phyloP scores from a whole-genome alignment of 305 asterid species.

The Rubia balearica region DNA sequence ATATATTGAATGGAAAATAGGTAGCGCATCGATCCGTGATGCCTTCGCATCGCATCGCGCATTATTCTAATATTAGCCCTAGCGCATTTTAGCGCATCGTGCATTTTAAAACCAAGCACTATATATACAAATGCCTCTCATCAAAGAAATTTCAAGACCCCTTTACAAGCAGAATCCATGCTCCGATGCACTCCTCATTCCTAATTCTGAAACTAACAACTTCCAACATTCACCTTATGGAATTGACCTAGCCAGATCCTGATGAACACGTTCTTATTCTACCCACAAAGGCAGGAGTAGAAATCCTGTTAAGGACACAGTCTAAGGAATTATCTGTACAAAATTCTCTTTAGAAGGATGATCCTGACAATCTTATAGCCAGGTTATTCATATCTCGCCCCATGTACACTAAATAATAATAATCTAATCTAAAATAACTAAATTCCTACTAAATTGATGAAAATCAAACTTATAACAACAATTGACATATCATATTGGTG shows the following conservation, averaged over 20 bases:
- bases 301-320: too few species aligned
- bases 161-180: too few species aligned
- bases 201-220: neutral
- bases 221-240: neutral
- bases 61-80: too few species aligned
- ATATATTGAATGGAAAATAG: too few species aligned
- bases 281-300: neutral
- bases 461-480: neutral
- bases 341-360: neutral
- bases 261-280: neutral
- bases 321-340: neutral
- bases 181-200: neutral
- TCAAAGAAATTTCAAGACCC: slow-evolving; percentile 1
- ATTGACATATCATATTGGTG: too few species aligned
- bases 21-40: too few species aligned
- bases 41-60: too few species aligned
- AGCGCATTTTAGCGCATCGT: too few species aligned
- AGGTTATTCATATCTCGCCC: neutral
- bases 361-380: neutral
- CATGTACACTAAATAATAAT: neutral
- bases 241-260: neutral
- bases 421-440: neutral
- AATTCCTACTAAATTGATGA: neutral
- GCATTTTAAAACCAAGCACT: too few species aligned
- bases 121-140: neutral